Conservation (phyloP, 768 basidiomycete species). For the Kwoniella sp. region DNA sequence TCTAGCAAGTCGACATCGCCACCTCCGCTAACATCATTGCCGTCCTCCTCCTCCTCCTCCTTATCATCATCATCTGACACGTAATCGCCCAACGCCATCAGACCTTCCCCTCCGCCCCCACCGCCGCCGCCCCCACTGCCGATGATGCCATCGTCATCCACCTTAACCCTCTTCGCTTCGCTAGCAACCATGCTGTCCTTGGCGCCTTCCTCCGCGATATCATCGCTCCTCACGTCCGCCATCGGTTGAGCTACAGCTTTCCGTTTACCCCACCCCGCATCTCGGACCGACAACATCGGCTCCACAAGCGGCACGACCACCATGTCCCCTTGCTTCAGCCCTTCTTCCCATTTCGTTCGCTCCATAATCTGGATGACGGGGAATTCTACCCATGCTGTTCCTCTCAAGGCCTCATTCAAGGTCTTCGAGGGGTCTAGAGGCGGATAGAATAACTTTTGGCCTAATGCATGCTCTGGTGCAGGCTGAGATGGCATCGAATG, state of each 20-base stretch:
- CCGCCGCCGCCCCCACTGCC: background rate
- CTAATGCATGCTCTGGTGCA: slow-evolving; percentile 16
- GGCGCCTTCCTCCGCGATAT: background rate
- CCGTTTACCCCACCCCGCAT: slow-evolving; percentile 21
- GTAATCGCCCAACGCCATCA: slow-evolving; percentile 42
- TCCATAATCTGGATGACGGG: slow-evolving; percentile 79
- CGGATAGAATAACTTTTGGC: slow-evolving; percentile 58
- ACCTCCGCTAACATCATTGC: no score
- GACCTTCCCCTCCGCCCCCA: slow-evolving; percentile 6
- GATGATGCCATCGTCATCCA: background rate
- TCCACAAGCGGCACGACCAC: slow-evolving; percentile 10
- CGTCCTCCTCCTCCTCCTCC: no score
- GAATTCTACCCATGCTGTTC: slow-evolving; percentile 76
- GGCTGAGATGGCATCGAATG: slow-evolving; percentile 36
- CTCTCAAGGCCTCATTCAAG: slow-evolving; percentile 61
- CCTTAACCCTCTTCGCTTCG: slow-evolving; percentile 10
- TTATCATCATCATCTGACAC: slow-evolving; percentile 56
- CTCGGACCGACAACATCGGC: slow-evolving; percentile 9
- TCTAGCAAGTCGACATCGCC: no score
- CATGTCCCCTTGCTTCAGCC: background rate
- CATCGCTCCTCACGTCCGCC: background rate
- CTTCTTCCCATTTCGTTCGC: slow-evolving; percentile 61
- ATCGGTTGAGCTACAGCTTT: background rate
- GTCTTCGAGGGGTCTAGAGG: slow-evolving; percentile 62
- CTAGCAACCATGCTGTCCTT: background rate